Conservation (phyloP, 140 eudicot genomes). For the Senecio squalidus region DNA sequence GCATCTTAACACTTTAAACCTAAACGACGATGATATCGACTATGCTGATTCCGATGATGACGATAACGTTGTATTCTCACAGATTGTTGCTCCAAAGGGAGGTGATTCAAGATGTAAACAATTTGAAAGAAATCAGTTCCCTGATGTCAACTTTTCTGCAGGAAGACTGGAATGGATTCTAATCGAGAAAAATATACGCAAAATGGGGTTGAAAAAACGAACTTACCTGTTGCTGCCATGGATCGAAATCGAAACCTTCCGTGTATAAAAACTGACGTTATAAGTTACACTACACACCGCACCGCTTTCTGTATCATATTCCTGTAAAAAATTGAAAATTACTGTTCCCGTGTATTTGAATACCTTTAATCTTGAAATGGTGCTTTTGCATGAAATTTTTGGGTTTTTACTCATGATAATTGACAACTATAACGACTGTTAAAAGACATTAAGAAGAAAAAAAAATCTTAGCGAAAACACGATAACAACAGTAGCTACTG, state of each 20-base stretch:
- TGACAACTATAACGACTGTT: constrained; percentile 4
- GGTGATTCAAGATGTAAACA: constrained; percentile 20
- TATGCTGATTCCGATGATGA: constrained; percentile 18
- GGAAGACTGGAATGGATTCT: neutral
- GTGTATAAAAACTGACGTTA: too few relatives aligned
- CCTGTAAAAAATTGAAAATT: too few relatives aligned
- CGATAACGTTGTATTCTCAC: constrained; percentile 44
- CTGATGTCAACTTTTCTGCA: neutral
- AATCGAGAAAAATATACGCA: too few relatives aligned
- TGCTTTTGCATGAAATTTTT: neutral
- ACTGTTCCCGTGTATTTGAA: too few relatives aligned
- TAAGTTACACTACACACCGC: too few relatives aligned
- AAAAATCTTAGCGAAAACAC: constrained; percentile 7
- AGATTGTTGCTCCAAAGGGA: constrained; percentile 51
- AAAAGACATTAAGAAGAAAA: constrained; percentile 2
- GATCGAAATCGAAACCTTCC: too few relatives aligned
- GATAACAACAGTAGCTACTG: constrained; percentile 19
- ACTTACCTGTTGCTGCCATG: too few relatives aligned
- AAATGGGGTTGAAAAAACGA: neutral
- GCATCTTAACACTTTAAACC: constrained; percentile 58
- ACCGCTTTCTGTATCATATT: too few relatives aligned
- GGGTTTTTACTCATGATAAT: neutral
- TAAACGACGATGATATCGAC: constrained; percentile 32
- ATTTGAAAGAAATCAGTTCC: neutral
- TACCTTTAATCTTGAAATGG: too few relatives aligned